Conservation (phyloP, 2,329 filamentous ascomycete genomes). For the Neurospora crassa region DNA sequence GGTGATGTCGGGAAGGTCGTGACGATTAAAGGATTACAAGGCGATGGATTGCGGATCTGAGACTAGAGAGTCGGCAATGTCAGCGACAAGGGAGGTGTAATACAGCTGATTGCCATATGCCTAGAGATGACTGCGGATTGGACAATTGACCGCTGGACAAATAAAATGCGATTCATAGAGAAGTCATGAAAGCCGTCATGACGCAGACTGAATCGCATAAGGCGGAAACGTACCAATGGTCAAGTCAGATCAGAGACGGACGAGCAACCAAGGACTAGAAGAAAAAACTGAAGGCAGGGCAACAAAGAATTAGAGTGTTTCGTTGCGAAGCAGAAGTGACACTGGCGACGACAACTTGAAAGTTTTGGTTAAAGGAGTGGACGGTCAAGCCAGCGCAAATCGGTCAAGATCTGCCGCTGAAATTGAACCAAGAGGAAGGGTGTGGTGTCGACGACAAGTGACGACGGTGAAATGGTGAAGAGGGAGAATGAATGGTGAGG, state of each 20-base stretch:
- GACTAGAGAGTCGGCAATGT: conserved; percentile 8
- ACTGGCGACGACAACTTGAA: conserved; percentile 9
- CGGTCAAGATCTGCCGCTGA: conserved; percentile 40
- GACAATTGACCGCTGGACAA: not conserved
- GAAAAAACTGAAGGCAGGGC: not conserved
- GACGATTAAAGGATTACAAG: conserved; percentile 19
- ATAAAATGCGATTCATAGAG: not conserved
- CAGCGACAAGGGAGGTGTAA: conserved; percentile 7
- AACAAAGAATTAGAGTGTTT: conserved; percentile 14
- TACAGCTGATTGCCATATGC: not conserved
- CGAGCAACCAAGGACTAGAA: not conserved
- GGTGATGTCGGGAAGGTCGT: conserved; percentile 7
- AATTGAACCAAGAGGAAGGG: conserved; percentile 42
- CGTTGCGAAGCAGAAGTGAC: conserved; percentile 16
- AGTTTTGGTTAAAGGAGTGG: conserved; percentile 39
- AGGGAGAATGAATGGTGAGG: conserved; percentile 19
- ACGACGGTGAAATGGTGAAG: conserved; percentile 6
- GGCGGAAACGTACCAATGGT: not conserved
- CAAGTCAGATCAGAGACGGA: not conserved
- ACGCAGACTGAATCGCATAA: not conserved
- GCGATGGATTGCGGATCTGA: conserved; percentile 11
- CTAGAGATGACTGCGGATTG: not conserved
- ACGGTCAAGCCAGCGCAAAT: conserved; percentile 51
- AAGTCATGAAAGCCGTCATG: not conserved
- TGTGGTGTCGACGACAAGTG: conserved; percentile 19